Evolutionary conservation across 331 rosid genomes (phyloP), one percentile per base, ranked within the genome.

Genomic region (Malus hybrid): DNA sequence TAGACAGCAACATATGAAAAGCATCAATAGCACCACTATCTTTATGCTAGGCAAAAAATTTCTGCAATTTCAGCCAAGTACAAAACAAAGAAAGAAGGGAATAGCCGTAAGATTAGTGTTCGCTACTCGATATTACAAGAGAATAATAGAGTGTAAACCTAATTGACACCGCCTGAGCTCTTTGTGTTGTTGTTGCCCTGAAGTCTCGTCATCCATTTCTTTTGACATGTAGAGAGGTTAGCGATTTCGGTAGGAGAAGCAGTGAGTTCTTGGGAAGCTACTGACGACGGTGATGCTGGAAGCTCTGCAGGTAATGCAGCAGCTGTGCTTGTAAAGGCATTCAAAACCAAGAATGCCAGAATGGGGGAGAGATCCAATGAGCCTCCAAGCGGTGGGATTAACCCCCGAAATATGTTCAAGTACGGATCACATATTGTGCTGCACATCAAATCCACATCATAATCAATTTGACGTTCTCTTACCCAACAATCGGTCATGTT

Each of bases 231-330:
- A 12, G 92, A 81, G 73, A 77, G 79, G 65, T 82, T 59, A 24
- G 80, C 31, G 36, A 76, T 42, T 11, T 66, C 79, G 10, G 75
- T 28, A 44, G 67, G 76, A 69, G 90, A 65, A 31, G 80, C 73
- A 72, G 69, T 20, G 42, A 74, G 73, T 60, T 76, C 76, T 69
- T 72, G 82, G 28, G 87, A 27, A 8, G 57, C 20, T 52, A 3
- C 57, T 16, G 57, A 18, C 10, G 9, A 0, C 1, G 20, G 4
- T 52, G 64, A 72, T 3, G 55, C 72, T 11, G 99, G 96, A 76
- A 92, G 97, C 84, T 95, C 99, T 2, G 99, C 99, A 59, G 97
- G 97, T 70, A 95, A 89, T 15, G 99, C 99, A 29, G 99, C 74
- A 54, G 99, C 97, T 34, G 96, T 84, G 89, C 97, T 92, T 2